Conservation (phyloP, 345 rosid species). For the Hibiscus tridactylites region DNA sequence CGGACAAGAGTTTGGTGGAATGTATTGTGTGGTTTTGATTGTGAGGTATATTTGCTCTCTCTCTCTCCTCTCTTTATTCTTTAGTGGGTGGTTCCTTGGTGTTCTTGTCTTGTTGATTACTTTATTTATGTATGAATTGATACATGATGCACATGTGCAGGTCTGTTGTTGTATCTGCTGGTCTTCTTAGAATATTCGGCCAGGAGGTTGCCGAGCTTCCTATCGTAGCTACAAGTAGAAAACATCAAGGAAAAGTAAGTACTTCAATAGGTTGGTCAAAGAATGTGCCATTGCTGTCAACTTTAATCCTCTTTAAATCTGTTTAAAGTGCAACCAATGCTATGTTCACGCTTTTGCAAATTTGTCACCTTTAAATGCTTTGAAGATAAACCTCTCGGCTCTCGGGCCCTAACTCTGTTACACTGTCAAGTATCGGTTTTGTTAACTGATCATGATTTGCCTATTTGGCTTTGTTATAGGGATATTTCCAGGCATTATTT, state of each 20-base stretch:
- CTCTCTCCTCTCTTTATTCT: neutral
- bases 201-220: slow-evolving; percentile 96
- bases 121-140: neutral
- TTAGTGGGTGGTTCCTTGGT: neutral
- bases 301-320: neutral
- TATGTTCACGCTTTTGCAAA: neutral
- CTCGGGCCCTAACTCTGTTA: neutral
- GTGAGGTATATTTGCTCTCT: slow-evolving; percentile 45
- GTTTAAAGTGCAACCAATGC: neutral
- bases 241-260: slow-evolving; percentile 87
- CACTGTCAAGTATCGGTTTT: neutral
- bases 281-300: neutral
- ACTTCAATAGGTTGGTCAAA: neutral
- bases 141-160: slow-evolving; percentile 26
- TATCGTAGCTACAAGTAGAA: slow-evolving; percentile 83
- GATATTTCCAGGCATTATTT: slow-evolving; percentile 85
- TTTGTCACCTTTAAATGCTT: neutral
- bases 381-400: neutral
- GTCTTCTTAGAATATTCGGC: slow-evolving; percentile 85
- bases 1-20: slow-evolving; percentile 97
- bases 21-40: slow-evolving; percentile 69
- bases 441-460: neutral
- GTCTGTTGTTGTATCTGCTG: slow-evolving; percentile 86
- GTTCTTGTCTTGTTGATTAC: neutral
- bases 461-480: slow-evolving; percentile 33